Conservation (phyloP, 192 early-diverging fungal species). For the Coemansia sp. region DNA sequence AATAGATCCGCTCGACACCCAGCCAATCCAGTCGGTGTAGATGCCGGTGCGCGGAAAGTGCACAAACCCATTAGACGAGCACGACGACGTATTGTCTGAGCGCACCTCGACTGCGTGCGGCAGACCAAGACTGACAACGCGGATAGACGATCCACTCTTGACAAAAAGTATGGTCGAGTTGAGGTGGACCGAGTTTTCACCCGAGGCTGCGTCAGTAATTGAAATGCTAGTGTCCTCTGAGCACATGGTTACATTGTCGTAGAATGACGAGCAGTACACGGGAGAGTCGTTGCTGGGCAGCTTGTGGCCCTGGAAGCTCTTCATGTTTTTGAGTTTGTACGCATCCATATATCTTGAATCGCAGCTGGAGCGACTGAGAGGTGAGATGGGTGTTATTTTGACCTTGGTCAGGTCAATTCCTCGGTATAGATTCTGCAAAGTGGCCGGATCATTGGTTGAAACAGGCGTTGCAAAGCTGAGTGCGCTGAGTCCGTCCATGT, state of each 20-base stretch:
- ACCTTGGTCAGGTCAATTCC: conserved; percentile 46
- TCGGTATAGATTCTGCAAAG: conserved; percentile 32
- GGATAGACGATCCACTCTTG: conserved; percentile 27
- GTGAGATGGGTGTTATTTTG: conserved; percentile 19
- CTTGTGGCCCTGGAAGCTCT: conserved; percentile 42
- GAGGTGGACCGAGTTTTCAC: conserved; percentile 36
- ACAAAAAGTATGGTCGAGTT: conserved; percentile 48
- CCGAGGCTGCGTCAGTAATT: conserved; percentile 15
- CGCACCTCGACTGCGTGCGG: conserved; percentile 40
- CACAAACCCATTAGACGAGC: conserved; percentile 46
- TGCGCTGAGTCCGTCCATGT: conserved; percentile 18
- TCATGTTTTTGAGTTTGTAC: conserved; percentile 38
- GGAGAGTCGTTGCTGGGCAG: conserved; percentile 41
- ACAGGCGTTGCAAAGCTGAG: conserved; percentile 29
- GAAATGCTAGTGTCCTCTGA: conserved; percentile 29
- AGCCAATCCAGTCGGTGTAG: conserved; percentile 52
- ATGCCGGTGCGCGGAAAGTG: conserved; percentile 42
- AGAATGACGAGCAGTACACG: conserved; percentile 44
- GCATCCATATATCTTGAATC: conserved; percentile 31
- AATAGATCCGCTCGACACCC: conserved; percentile 37
- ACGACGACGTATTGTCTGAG: conserved; percentile 17
- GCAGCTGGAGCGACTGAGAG: conserved; percentile 32
- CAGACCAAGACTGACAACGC: conserved; percentile 32
- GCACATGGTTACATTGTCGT: conserved; percentile 44
- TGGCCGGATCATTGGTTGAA: conserved; percentile 31